phyloP scores from a whole-genome alignment of 495 filamentous ascomycete genomes.

The Cercophora sp. region DNA sequence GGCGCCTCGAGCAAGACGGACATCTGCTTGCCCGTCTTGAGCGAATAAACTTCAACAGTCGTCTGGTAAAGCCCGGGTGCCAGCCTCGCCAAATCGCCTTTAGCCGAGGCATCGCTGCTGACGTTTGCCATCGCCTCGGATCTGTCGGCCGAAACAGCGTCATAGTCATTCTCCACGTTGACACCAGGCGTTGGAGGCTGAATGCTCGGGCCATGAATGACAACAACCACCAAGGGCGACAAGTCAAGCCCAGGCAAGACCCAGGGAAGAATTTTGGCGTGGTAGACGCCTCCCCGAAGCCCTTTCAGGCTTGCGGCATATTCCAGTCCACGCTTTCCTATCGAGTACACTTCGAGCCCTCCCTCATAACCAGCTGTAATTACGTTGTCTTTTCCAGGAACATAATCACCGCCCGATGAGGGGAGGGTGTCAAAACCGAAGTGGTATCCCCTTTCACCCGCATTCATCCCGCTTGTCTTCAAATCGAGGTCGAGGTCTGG shows the following conservation, averaged over 20 bases:
- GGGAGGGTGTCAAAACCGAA: slow-evolving; percentile 75
- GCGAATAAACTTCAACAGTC: slow-evolving; percentile 77
- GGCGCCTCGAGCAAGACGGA: slow-evolving; percentile 61
- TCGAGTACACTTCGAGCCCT: slow-evolving; percentile 63
- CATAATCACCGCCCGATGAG: slow-evolving; percentile 41
- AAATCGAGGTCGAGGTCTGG: slow-evolving; percentile 66
- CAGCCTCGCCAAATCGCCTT: slow-evolving; percentile 9
- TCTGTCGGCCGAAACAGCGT: slow-evolving; percentile 36
- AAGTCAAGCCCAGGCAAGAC: slow-evolving; percentile 28
- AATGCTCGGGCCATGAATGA: slow-evolving; percentile 67
- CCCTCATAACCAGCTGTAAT: slow-evolving; percentile 73
- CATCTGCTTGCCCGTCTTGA: slow-evolving; percentile 63
- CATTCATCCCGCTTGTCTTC: slow-evolving; percentile 48
- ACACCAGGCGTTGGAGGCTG: slow-evolving; percentile 29
- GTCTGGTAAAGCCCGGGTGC: slow-evolving; percentile 64
- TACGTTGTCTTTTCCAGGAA: slow-evolving; percentile 59
- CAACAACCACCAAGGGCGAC: slow-evolving; percentile 65
- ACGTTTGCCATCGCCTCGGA: slow-evolving; percentile 32
- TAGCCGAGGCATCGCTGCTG: slow-evolving; percentile 22
- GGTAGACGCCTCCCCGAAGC: slow-evolving; percentile 72
- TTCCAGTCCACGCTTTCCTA: slow-evolving; percentile 64
- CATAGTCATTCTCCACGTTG: slow-evolving; percentile 35
- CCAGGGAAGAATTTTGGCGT: slow-evolving; percentile 72
- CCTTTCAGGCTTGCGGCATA: slow-evolving; percentile 64
- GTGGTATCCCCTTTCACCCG: slow-evolving; percentile 63